These are phyloP conservation scores for Nakazawaea wyomingensis DNA, from an alignment of 805 yeast species.

Conservation along the genomic window DNA sequence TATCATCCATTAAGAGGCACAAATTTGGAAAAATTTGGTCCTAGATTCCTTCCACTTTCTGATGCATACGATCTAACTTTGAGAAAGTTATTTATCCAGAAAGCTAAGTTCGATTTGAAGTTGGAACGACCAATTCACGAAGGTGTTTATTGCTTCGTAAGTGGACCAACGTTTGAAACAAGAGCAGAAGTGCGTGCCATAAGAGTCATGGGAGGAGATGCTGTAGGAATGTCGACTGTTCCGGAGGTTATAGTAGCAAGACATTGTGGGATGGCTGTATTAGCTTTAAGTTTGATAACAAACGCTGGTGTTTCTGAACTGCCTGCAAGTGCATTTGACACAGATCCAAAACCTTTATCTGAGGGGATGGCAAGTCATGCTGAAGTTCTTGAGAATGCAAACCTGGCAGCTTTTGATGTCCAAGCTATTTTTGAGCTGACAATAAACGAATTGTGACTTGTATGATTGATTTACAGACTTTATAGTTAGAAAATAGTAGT, in stretches of 20 bases:
- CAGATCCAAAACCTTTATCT: conserved; percentile 39
- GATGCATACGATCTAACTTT: conserved; percentile 83
- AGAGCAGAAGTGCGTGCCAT: conserved; percentile 87
- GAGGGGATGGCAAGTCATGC: conserved; percentile 83
- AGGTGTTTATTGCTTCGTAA: conserved; percentile 78
- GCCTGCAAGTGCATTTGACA: conserved; percentile 63
- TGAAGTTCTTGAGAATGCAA: conserved; percentile 86
- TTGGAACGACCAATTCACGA: conserved; percentile 66
- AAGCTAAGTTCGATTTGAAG: conserved; percentile 37
- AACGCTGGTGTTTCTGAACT: conserved; percentile 70
- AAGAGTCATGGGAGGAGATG: conserved; percentile 74
- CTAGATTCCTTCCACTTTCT: conserved; percentile 80
- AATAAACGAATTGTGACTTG: conserved; percentile 34
- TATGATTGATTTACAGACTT: neutral
- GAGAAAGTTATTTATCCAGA: conserved; percentile 53
- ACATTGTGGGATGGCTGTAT: conserved; percentile 75
- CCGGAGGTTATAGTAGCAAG: conserved; percentile 94
- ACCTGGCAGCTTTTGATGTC: conserved; percentile 76
- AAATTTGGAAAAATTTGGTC: conserved; percentile 74
- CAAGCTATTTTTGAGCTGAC: conserved; percentile 62
- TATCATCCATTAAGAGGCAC: conserved; percentile 84
- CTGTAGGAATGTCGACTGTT: conserved; percentile 97
- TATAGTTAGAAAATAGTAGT: neutral
- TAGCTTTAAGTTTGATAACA: conserved; percentile 84
- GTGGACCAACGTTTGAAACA: conserved; percentile 93